These are phyloP conservation scores for Elongisporangium senticosum DNA, from an alignment of 352 stramenopile species.

Conservation along the genomic window DNA sequence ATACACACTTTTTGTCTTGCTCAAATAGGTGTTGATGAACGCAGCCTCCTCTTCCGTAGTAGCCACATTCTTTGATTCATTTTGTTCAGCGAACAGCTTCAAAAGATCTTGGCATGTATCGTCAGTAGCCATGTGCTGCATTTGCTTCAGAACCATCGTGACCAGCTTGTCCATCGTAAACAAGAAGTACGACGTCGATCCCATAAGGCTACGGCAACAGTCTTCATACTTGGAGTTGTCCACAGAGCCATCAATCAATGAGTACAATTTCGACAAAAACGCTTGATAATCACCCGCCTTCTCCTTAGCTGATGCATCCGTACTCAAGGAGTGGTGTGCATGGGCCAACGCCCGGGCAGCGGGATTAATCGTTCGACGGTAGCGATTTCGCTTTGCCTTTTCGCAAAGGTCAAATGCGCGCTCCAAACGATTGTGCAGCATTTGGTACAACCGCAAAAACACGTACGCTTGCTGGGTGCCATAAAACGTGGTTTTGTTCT, in stretches of 20 bases:
- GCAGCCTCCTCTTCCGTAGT: constrained; percentile 26
- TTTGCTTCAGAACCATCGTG: constrained; percentile 80
- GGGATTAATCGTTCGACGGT: constrained; percentile 83
- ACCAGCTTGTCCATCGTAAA: constrained; percentile 92
- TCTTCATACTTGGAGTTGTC: constrained; percentile 89
- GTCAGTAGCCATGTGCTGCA: constrained; percentile 81
- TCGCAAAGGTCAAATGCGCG: constrained; percentile 79
- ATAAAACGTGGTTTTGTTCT: constrained; percentile 57
- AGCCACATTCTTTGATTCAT: constrained; percentile 16
- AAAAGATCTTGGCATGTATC: constrained; percentile 77
- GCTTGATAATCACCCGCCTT: constrained; percentile 84
- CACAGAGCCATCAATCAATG: constrained; percentile 80
- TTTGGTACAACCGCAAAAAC: constrained; percentile 86
- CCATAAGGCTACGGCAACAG: constrained; percentile 84
- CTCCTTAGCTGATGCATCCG: constrained; percentile 43
- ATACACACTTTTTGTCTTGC: constrained; percentile 75
- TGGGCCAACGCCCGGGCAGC: constrained; percentile 74
- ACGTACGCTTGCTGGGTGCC: constrained; percentile 85
- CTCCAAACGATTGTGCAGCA: constrained; percentile 82
- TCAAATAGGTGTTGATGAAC: constrained; percentile 37
- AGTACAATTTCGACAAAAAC: constrained; percentile 85
- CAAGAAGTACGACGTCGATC: constrained; percentile 86
- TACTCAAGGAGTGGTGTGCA: constrained; percentile 46
- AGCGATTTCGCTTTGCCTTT: constrained; percentile 81
- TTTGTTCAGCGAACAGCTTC: constrained; percentile 63